Base-by-base conservation (phyloP, 805 yeast species). In the Danielia oregonensis region DNA sequence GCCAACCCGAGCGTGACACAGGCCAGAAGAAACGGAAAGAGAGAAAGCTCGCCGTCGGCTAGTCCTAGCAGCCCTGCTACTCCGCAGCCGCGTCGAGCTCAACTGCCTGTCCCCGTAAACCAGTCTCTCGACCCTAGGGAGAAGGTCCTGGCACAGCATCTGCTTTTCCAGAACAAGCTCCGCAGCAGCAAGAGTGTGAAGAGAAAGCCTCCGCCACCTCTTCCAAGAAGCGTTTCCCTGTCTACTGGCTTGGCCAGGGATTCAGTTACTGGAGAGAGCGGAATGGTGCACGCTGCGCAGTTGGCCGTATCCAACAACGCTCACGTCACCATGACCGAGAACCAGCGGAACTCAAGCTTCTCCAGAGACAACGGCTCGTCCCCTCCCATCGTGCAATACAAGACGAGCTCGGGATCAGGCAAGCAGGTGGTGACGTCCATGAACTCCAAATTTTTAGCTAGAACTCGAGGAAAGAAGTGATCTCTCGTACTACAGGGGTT, bases 371-470 rank as follows among this genome's bases (percentile, higher is more conserved):
- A 24, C 17, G 11, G 5, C 36, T 26, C 34, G 23, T 16, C 29
- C 22, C n/a, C 16, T 21, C 16, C 33, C 27, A 12, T 17, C 29
- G 8, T 19, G 34, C 18, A 12, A 24, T 21, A 25, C 22, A 23
- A 38, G 35, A 19, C 43, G 42, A 5, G 32, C 26, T 4, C 14
- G 10, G 33, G 27, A 12, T 7, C 16, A 3, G 23, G 23, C n/a
- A 16, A 15, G 29, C 30, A 51, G 54, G 30, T 59, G 51, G 67
- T 78, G 14, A 77, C 83, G 3, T 62, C 78, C 11, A 63, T 72
- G 72, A 79, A 77, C 51, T 79, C 86, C 5, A 76, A 75, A 47
- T 63, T 81, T 30, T 56, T 80, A 38, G 79, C 84, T 4, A 59
- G 86, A 48, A 72, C 78, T 33, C 63, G 66, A 15, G 57, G 78